A percentile compares a stretch with the other conserved stretches of the same genome.
phyloP scores from a whole-genome alignment of 2,329 filamentous ascomycete species.

The Domatiomyces catenatus region DNA sequence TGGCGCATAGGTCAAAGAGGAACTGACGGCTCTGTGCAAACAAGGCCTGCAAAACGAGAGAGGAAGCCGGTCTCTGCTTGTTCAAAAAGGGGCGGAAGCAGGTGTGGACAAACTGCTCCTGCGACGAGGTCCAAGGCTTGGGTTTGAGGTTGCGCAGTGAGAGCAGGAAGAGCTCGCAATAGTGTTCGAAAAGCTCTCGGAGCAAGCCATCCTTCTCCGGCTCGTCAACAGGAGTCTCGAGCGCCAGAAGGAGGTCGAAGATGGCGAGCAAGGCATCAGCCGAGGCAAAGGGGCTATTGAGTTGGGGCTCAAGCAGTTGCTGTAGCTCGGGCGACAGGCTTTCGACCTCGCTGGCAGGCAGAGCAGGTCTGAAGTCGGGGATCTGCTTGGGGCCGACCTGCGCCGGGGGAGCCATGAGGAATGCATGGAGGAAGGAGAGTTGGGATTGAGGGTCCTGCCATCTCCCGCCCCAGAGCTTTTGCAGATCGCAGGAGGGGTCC shows the following conservation, averaged over 20 bases:
- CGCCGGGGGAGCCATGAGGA: slow-evolving; percentile 57
- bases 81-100: slow-evolving; percentile 65
- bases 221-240: slow-evolving; percentile 39
- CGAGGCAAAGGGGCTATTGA: slow-evolving; percentile 77
- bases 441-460: slow-evolving; percentile 83
- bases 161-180: slow-evolving; percentile 35
- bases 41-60: slow-evolving; percentile 78
- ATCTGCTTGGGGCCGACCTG: slow-evolving; percentile 75
- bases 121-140: slow-evolving; percentile 34
- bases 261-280: slow-evolving; percentile 61
- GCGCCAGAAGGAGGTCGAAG: slow-evolving; percentile 46
- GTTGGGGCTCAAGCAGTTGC: slow-evolving; percentile 48
- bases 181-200: slow-evolving; percentile 43
- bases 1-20: slow-evolving; percentile 66
- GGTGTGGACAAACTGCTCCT: slow-evolving; percentile 33
- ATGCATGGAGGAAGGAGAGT: slow-evolving; percentile 82
- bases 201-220: slow-evolving; percentile 43
- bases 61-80: slow-evolving; percentile 61
- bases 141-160: slow-evolving; percentile 31
- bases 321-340: slow-evolving; percentile 45
- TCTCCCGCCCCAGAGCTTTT: slow-evolving; percentile 72
- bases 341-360: slow-evolving; percentile 50
- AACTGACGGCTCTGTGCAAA: slow-evolving; percentile 85
- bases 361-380: slow-evolving; percentile 63
- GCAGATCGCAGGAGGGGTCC: slow-evolving; percentile 58